These are phyloP conservation scores for Silene vulgaris DNA, from an alignment of 179 eudicot genomes.

Conservation along the genomic window DNA sequence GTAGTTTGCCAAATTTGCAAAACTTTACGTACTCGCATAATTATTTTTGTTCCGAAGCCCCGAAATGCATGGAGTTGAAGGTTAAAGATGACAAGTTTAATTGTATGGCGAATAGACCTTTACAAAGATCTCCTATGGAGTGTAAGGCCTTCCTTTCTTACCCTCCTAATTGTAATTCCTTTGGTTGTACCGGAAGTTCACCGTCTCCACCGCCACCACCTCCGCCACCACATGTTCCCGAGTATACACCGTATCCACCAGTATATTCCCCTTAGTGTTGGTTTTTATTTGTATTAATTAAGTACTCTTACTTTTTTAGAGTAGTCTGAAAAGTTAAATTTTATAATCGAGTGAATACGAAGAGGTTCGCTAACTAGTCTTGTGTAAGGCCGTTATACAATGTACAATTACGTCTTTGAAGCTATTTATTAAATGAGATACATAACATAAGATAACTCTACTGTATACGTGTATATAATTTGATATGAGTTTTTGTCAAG, in stretches of 20 bases:
- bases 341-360: background rate
- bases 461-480: too few species aligned
- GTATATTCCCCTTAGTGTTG: slow-evolving; percentile 1
- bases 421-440: too few species aligned
- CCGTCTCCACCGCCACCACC: slow-evolving; percentile 28
- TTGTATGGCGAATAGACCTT: slow-evolving; percentile 41
- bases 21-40: slow-evolving; percentile 45
- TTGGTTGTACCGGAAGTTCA: slow-evolving; percentile 24
- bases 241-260: background rate
- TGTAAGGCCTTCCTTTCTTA: slow-evolving; percentile 37
- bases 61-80: slow-evolving; percentile 25
- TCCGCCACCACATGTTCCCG: slow-evolving; percentile 14
- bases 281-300: too few species aligned
- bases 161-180: slow-evolving; percentile 36
- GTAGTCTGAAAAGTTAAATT: background rate
- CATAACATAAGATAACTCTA: too few species aligned
- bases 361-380: too few species aligned
- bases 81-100: slow-evolving; percentile 37
- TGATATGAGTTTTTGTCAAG: too few species aligned
- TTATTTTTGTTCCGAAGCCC: slow-evolving; percentile 31
- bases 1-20: slow-evolving; percentile 37
- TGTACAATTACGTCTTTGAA: too few species aligned
- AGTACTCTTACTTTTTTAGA: background rate
- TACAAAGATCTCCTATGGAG: slow-evolving; percentile 36
- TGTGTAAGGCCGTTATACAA: too few species aligned